These are phyloP conservation scores for Oropetium thomaeum DNA, from an alignment of 176 grass and related monocot species.

Conservation along the genomic window DNA sequence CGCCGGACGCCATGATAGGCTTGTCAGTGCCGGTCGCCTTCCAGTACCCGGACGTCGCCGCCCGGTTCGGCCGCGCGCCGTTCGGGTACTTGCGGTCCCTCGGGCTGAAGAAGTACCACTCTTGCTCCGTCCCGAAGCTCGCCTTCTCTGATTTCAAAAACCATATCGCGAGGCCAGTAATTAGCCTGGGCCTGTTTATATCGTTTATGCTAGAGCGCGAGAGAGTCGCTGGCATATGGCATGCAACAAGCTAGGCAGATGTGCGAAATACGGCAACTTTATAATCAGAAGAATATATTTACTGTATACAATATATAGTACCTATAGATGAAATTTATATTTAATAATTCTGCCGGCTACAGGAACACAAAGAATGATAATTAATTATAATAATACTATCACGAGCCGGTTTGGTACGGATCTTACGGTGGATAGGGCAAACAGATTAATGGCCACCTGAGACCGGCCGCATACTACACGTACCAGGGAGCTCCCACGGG, in stretches of 20 bases:
- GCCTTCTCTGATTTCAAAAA: constrained; percentile 59
- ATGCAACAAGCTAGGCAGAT: not conserved
- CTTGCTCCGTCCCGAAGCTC: constrained; percentile 74
- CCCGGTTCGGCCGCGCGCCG: constrained; percentile 76
- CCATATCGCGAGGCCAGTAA: not conserved
- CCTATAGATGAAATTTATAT: not conserved
- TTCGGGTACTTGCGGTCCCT: constrained; percentile 96
- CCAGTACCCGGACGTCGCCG: constrained; percentile 93
- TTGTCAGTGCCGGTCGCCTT: constrained; percentile 97
- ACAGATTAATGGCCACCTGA: too few species aligned
- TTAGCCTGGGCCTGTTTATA: not conserved
- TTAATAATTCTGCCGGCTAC: not conserved
- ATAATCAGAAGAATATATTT: not conserved
- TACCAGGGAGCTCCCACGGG: constrained; percentile 93
- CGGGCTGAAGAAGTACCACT: constrained; percentile 99
- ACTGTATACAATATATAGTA: not conserved
- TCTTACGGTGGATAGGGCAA: not conserved
- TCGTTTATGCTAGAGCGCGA: not conserved
- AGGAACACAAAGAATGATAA: not conserved
- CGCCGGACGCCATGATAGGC: constrained; percentile 50
- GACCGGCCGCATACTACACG: not conserved
- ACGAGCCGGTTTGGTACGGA: not conserved
- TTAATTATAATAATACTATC: too few species aligned
- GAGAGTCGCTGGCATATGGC: not conserved
- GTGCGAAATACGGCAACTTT: not conserved